Conservation (phyloP, 2,329 filamentous ascomycete species). For the Thielaviopsis cerberus region DNA sequence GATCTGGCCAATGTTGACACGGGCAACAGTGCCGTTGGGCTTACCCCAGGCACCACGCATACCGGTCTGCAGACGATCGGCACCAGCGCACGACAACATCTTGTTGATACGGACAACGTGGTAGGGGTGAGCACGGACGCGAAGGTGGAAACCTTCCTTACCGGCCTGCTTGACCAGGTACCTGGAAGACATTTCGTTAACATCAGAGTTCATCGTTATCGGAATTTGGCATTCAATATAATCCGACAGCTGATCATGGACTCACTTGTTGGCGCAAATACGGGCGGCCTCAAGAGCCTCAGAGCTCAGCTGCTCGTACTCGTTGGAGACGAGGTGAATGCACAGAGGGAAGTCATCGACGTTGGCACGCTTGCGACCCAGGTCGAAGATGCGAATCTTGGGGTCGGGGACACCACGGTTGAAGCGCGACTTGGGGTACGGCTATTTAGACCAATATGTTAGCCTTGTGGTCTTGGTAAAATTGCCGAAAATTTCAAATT, state of each 20-base stretch:
- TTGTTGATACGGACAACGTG: constrained; percentile 99
- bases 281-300: constrained; percentile 98
- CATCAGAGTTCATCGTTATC: not conserved
- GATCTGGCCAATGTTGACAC: constrained; percentile 99
- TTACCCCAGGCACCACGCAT: constrained; percentile 99
- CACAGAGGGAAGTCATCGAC: constrained; percentile 99
- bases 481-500: not conserved
- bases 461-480: constrained; percentile 11
- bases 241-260: not conserved
- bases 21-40: constrained; percentile 95
- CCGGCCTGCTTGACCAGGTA: constrained; percentile 56
- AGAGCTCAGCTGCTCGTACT: constrained; percentile 99
- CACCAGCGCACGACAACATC: constrained; percentile 99
- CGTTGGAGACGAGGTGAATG: constrained; percentile 98
- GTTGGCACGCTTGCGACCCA: constrained; percentile 93
- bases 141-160: constrained; percentile 59
- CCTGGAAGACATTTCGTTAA: constrained; percentile 4
- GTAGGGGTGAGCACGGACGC: constrained; percentile 86
- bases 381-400: constrained; percentile 93
- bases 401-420: constrained; percentile 92
- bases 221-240: not conserved
- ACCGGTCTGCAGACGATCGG: constrained; percentile 99
- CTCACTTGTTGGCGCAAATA: constrained; percentile 96
- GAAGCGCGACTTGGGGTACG: constrained; percentile 99
- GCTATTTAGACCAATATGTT: constrained; percentile 28